Conservation (phyloP, 2,329 filamentous ascomycete species). For the Nemania serpens region DNA sequence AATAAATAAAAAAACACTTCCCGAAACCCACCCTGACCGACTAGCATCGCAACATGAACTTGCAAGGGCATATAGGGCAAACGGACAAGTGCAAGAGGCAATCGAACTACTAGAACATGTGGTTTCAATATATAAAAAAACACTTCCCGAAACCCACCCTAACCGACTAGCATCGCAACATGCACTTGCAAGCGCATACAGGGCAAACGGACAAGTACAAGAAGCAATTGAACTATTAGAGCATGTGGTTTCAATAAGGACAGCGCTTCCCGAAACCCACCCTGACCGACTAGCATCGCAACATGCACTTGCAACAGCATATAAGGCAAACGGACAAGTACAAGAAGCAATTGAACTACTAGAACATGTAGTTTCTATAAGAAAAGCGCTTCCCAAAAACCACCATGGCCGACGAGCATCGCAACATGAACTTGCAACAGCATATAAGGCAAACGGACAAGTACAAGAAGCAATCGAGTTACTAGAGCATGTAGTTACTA, state of each 20-base stretch:
- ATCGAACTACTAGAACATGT: neutral
- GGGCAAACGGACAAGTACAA: neutral
- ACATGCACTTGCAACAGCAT: neutral
- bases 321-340: neutral
- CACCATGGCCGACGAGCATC: neutral
- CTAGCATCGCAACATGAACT: slow-evolving; percentile 1
- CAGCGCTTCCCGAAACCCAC: neutral
- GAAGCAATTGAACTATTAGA: neutral
- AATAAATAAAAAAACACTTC: neutral
- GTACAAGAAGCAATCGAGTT: neutral
- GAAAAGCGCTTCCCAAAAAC: neutral
- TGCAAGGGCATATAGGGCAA: neutral
- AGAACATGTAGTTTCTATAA: neutral
- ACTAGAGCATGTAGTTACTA: neutral
- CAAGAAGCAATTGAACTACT: neutral
- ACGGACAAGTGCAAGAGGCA: neutral
- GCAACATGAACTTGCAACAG: neutral
- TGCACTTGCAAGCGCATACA: neutral
- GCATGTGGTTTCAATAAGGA: neutral
- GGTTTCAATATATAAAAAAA: neutral
- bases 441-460: neutral
- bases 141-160: neutral
- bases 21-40: neutral
- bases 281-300: neutral
- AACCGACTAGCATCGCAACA: neutral